phyloP scores from a whole-genome alignment of 192 early-diverging fungal genomes.

The Geranomyces variabilis region DNA sequence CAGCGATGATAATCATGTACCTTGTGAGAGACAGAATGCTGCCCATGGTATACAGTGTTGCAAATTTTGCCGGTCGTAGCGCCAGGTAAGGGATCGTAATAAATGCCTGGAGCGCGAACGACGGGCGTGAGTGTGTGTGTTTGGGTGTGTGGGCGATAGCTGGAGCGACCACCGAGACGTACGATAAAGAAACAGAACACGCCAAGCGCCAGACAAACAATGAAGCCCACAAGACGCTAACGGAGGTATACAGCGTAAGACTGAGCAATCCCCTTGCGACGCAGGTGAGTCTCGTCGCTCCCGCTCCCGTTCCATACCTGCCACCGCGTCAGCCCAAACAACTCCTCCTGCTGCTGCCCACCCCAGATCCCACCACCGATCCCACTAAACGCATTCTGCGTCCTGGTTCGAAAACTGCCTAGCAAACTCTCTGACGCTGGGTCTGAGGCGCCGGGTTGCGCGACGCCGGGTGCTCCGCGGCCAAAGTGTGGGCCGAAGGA shows the following conservation, averaged over 20 bases:
- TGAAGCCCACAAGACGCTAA: conserved; percentile 46
- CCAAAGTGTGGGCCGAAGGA: background rate
- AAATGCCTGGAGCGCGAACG: conserved; percentile 23
- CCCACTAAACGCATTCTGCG: conserved; percentile 44
- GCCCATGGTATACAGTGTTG: conserved; percentile 49
- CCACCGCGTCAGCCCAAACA: conserved; percentile 48
- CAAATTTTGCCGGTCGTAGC: conserved; percentile 50
- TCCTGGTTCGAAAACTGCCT: conserved; percentile 42
- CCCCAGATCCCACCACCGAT: conserved; percentile 28
- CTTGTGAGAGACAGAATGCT: conserved; percentile 36
- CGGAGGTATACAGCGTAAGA: no score
- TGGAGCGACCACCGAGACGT: background rate
- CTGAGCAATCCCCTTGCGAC: no score
- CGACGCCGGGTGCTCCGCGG: background rate
- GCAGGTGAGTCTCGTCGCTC: background rate
- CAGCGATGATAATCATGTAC: background rate
- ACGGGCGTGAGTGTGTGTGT: background rate
- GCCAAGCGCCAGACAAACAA: conserved; percentile 38
- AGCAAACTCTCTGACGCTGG: conserved; percentile 40
- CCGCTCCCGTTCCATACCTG: conserved; percentile 29
- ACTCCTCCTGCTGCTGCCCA: conserved; percentile 40
- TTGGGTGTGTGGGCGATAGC: background rate
- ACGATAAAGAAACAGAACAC: conserved; percentile 51
- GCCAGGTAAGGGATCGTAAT: conserved; percentile 47
- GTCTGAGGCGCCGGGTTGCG: conserved; percentile 3